Conservation (phyloP, 176 grass and related monocot genomes). For the Oryza brachyantha region DNA sequence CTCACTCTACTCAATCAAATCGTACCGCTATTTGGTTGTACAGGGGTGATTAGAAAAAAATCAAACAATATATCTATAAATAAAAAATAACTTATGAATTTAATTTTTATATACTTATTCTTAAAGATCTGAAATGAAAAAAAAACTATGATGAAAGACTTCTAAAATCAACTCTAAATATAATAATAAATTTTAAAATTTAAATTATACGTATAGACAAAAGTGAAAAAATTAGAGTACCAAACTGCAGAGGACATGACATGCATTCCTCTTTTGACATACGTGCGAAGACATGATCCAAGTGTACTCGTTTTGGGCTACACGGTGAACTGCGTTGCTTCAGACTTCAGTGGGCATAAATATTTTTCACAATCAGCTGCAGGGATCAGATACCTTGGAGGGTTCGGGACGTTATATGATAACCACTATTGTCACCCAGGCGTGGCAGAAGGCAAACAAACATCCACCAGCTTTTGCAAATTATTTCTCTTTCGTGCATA, state of each 20-base stretch:
- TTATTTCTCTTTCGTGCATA: background rate
- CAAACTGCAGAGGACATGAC: slow-evolving; percentile 4
- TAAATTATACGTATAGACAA: too few species aligned
- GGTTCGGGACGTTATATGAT: slow-evolving; percentile 25
- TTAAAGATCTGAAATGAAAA: too few species aligned
- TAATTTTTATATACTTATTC: too few species aligned
- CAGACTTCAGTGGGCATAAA: slow-evolving; percentile 27
- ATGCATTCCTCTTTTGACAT: slow-evolving; percentile 29
- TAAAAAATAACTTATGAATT: too few species aligned
- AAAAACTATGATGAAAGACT: too few species aligned
- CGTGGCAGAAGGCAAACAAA: slow-evolving; percentile 2
- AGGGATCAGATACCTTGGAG: slow-evolving; percentile 46
- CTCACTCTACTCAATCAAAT: slow-evolving; percentile 42
- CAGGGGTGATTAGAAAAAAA: too few species aligned
- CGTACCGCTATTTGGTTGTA: slow-evolving; percentile 21
- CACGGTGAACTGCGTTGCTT: background rate
- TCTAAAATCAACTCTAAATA: too few species aligned
- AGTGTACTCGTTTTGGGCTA: background rate
- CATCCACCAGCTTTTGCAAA: background rate
- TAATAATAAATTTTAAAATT: too few species aligned
- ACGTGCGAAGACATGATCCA: background rate
- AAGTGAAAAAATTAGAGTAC: too few species aligned
- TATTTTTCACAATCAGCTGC: slow-evolving; percentile 24
- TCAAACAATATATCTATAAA: too few species aligned
- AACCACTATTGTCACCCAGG: background rate